Base-by-base conservation (phyloP, 2,329 filamentous ascomycete genomes). In the Trichoderma koningiopsis region DNA sequence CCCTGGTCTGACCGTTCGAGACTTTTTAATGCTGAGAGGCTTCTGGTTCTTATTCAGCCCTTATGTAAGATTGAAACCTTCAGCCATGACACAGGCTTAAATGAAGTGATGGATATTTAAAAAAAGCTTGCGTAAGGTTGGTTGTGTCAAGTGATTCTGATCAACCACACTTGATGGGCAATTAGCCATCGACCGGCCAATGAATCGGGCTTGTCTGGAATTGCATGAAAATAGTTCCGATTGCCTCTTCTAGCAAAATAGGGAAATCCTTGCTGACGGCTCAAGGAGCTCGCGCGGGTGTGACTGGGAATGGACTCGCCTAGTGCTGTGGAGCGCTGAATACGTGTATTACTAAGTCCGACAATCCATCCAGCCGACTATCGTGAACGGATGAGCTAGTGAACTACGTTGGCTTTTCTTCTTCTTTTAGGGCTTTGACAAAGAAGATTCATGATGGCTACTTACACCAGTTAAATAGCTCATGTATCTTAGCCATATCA, bases 171-270 rank as follows among this genome's bases (percentile, higher is more conserved):
- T 13, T 22, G 24, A 56, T 40, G 43, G 27, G 35, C 22, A 35
- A 49, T 53, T 31, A 27, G 61, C 27, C 49, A 56, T 14, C 16
- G 3, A 27, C 24, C 13, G 22, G 35, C 61, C 61, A 56, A 64
- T 64, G 16, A 43, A 16, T 52, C 22, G 29, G 33, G 33, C 31
- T 53, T 16, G 27, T 19, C 19, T 27, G 40, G 14, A 43, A 64
- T 64, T 56, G 52, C 61, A 64, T 37, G 27, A 11, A 64, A 64
- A 64, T 64, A 56, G 61, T 56, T 4, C 52, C 61, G 24, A 64
- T 64, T 64, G 49, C 61, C 61, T 64, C 61, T 64, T 64, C 31
- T 35, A 64, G 61, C 61, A 11, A 64, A 64, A 43, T 19, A 64
- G 61, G 61, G 22, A 56, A 64, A 43, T 56, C 11, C 8, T 27